Percentiles rank a stretch among this genome's conserved stretches.
These are phyloP conservation scores for Floccularia luteovirens DNA, from an alignment of 768 basidiomycete genomes.

Conservation along the genomic window DNA sequence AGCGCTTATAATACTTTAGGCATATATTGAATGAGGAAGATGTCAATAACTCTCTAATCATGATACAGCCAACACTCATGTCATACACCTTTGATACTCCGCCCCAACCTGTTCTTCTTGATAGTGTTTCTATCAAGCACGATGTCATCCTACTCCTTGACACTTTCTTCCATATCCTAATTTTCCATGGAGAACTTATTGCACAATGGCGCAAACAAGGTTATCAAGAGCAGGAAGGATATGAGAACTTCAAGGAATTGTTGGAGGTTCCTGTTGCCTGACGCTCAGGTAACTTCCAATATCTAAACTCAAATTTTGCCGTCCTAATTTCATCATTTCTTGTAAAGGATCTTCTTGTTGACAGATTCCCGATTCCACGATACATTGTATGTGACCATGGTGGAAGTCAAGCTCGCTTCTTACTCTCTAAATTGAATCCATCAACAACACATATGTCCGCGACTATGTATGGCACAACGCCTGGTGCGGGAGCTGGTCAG, in stretches of 20 bases:
- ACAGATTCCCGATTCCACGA: conserved; percentile 94
- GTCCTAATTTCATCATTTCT: not conserved
- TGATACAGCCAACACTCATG: conserved; percentile 99
- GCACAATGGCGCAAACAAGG: conserved; percentile 98
- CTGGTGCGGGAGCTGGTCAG: conserved; percentile 64
- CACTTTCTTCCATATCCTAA: conserved; percentile 99
- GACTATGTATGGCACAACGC: conserved; percentile 79
- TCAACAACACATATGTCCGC: conserved; percentile 96
- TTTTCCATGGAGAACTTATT: conserved; percentile 97
- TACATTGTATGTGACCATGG: conserved; percentile 98
- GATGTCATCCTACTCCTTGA: conserved; percentile 96
- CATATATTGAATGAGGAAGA: conserved; percentile 96
- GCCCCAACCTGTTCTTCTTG: conserved; percentile 91
- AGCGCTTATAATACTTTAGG: conserved; percentile 31
- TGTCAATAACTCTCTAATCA: conserved; percentile 98
- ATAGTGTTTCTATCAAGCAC: conserved; percentile 95
- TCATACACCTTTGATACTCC: conserved; percentile 91
- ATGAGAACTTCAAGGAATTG: conserved; percentile 96
- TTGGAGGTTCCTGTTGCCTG: conserved; percentile 78
- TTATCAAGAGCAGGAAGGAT: conserved; percentile 97
- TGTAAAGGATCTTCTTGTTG: conserved; percentile 80
- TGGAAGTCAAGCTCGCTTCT: conserved; percentile 96
- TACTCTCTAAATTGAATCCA: conserved; percentile 93
- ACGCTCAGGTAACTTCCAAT: conserved; percentile 64
- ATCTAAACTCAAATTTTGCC: not conserved